These are phyloP conservation scores for Lactarius psammicola DNA, from an alignment of 768 basidiomycete species.

Conservation along the genomic window DNA sequence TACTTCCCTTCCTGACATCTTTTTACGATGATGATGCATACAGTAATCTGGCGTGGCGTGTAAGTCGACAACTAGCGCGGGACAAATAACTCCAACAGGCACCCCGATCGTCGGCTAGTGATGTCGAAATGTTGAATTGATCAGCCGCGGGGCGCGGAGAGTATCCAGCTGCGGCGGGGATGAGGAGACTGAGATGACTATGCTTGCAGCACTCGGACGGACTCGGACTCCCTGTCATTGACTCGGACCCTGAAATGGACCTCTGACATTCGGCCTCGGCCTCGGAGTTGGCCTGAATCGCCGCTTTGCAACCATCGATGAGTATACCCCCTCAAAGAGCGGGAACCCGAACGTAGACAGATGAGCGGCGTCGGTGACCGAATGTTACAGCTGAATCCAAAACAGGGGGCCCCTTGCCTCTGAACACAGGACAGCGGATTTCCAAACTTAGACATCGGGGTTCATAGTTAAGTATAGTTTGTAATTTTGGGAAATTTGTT, in stretches of 20 bases:
- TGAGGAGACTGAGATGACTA: not conserved
- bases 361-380: too few species aligned
- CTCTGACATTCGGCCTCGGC: not conserved
- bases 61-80: not conserved
- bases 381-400: too few species aligned
- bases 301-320: not conserved
- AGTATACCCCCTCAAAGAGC: not conserved
- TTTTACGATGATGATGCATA: not conserved
- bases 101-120: slow-evolving; percentile 23
- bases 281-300: not conserved
- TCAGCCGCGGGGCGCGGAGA: slow-evolving; percentile 15
- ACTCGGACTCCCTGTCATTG: not conserved
- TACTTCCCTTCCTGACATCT: not conserved
- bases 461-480: too few species aligned
- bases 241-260: not conserved
- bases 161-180: not conserved
- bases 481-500: too few species aligned
- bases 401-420: too few species aligned
- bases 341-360: not conserved
- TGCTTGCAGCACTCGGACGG: not conserved
- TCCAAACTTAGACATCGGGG: too few species aligned
- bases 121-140: slow-evolving; percentile 14
- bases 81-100: not conserved
- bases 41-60: not conserved
- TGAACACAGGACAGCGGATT: too few species aligned